phyloP scores from a whole-genome alignment of 345 rosid species.

The Conringia planisiliqua region DNA sequence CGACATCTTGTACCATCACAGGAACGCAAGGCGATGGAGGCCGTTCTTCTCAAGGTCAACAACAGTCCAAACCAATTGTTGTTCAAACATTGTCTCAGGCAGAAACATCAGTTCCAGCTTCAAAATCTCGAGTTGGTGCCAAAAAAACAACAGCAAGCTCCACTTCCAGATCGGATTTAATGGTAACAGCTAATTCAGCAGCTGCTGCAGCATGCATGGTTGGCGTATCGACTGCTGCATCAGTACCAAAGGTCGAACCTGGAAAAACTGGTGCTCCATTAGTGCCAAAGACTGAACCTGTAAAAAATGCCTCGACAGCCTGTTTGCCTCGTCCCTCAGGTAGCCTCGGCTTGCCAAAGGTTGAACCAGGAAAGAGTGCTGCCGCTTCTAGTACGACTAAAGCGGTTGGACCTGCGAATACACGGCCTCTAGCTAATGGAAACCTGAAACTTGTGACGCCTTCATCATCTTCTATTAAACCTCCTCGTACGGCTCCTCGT shows the following conservation, averaged over 20 bases:
- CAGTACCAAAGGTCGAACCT: slow-evolving; percentile 50
- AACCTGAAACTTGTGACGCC: slow-evolving; percentile 19
- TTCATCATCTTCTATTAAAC: slow-evolving; percentile 28
- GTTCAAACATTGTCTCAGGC: slow-evolving; percentile 33
- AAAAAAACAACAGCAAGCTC: slow-evolving; percentile 39
- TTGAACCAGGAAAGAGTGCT: slow-evolving; percentile 28
- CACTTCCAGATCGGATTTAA: slow-evolving; percentile 42
- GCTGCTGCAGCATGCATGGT: slow-evolving; percentile 75
- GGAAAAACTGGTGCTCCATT: slow-evolving; percentile 46
- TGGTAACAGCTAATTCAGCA: slow-evolving; percentile 66
- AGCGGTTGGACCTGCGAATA: slow-evolving; percentile 31
- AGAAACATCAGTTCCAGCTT: slow-evolving; percentile 32
- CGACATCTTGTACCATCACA: slow-evolving; percentile 26
- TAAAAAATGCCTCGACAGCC: neutral
- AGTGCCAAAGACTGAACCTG: slow-evolving; percentile 48
- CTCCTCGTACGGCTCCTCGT: slow-evolving; percentile 27
- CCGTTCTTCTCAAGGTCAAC: slow-evolving; percentile 34
- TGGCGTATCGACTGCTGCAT: slow-evolving; percentile 50
- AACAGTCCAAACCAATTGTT: slow-evolving; percentile 39
- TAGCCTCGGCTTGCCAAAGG: slow-evolving; percentile 14
- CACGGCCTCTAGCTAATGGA: slow-evolving; percentile 37
- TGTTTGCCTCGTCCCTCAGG: slow-evolving; percentile 5
- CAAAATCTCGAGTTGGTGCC: slow-evolving; percentile 39
- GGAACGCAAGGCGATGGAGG: slow-evolving; percentile 33
- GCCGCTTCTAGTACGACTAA: neutral